phyloP scores from a whole-genome alignment of 352 stramenopile genomes.

The Phytophthora nicotianae region DNA sequence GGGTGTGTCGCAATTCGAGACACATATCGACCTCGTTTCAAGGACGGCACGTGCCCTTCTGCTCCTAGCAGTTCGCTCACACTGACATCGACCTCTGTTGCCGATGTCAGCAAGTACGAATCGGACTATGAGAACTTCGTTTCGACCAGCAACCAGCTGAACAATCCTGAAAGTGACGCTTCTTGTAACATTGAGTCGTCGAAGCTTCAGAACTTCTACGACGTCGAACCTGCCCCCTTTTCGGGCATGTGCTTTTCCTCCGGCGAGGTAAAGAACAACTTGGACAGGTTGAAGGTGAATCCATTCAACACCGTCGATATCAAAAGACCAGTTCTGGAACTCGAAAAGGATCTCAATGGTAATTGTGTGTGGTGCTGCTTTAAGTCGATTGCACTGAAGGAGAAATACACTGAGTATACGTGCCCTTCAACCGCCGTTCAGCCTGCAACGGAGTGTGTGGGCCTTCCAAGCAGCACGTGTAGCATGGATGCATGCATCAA shows the following conservation, averaged over 20 bases:
- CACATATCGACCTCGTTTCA: slow-evolving; percentile 38
- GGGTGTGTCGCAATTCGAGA: slow-evolving; percentile 58
- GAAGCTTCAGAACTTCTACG: slow-evolving; percentile 11
- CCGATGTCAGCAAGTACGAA: not conserved
- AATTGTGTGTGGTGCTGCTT: slow-evolving; percentile 8
- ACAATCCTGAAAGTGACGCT: slow-evolving; percentile 9
- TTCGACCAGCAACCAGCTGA: not conserved
- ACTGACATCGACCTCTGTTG: not conserved
- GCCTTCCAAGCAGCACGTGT: slow-evolving; percentile 19
- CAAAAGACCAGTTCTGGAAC: not conserved
- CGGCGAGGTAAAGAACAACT: slow-evolving; percentile 1
- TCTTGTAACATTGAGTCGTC: not conserved
- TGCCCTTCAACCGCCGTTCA: slow-evolving; percentile 2
- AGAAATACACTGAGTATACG: slow-evolving; percentile 5
- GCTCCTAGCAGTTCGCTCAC: not conserved
- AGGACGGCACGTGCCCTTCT: not conserved
- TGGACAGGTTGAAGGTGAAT: slow-evolving; percentile 10
- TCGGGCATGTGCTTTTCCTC: not conserved
- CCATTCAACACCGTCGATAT: slow-evolving; percentile 2
- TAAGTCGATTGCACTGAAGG: slow-evolving; percentile 13
- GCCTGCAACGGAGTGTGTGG: not conserved
- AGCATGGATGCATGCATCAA: slow-evolving; percentile 43
- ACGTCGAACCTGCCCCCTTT: not conserved
- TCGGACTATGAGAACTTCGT: not conserved
- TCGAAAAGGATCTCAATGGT: slow-evolving; percentile 6